These are phyloP conservation scores for Rubia balearica DNA, from an alignment of 305 asterid genomes.

Conservation along the genomic window DNA sequence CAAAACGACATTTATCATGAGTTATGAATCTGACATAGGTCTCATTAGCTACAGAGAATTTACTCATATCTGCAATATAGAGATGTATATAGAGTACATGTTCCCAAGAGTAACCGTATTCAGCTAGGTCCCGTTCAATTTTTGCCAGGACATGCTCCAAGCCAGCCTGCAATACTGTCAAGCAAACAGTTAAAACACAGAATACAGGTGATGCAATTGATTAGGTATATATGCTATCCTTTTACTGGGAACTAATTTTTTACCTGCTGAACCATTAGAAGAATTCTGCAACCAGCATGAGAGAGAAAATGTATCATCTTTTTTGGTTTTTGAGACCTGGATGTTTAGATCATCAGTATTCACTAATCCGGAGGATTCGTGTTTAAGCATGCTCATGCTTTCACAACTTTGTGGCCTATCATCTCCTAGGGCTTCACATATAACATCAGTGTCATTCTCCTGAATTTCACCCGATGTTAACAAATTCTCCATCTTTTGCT, in stretches of 20 bases:
- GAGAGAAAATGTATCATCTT: conserved; percentile 51
- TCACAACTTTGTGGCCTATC: conserved; percentile 36
- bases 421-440: conserved; percentile 68
- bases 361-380: conserved; percentile 23
- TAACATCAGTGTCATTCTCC: conserved; percentile 34
- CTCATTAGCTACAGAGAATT: conserved; percentile 64
- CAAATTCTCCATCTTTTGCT: conserved; percentile 38
- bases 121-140: conserved; percentile 52
- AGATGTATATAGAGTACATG: conserved; percentile 80
- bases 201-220: conserved; percentile 4
- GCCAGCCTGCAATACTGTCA: conserved; percentile 61
- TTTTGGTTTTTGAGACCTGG: conserved; percentile 48
- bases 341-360: conserved; percentile 33
- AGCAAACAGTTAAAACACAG: conserved; percentile 19
- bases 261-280: conserved; percentile 56
- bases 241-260: conserved; percentile 3
- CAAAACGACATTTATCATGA: conserved; percentile 80
- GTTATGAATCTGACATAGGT: conserved; percentile 72
- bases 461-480: conserved; percentile 29
- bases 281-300: conserved; percentile 74
- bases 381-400: conserved; percentile 25
- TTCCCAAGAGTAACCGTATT: conserved; percentile 72
- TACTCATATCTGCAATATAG: conserved; percentile 69
- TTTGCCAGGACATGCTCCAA: conserved; percentile 51
- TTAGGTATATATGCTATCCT: not conserved